Base-by-base conservation (phyloP, 352 stramenopile genomes). In the Phytopythium helicoides region DNA sequence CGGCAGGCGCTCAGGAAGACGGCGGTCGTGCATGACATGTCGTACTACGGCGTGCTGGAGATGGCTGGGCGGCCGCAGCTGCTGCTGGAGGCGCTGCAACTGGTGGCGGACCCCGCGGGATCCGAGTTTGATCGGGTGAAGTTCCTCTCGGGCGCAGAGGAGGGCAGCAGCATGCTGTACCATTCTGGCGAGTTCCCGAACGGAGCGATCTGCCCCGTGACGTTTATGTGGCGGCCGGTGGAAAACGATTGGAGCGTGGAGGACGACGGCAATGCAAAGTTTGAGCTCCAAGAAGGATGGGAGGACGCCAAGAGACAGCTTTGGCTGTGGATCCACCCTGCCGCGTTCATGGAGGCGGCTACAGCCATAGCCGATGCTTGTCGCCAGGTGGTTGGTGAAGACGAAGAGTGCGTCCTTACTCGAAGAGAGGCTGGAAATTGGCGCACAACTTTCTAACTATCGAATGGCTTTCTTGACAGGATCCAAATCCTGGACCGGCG, bases 281-380 rank as follows among this genome's bases (percentile, higher is more conserved):
- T 83, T 23, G 41, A 66, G 45, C 38, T 85, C 39, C 64, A 73
- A 11, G 39, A 71, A 1, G 60, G 72, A 6, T 86, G 66, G 64
- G 64, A 76, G 21, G 56, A 33, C 18, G 69, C 53, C n/a, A 87
- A 81, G 51, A 69, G 81, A 2, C 78, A 92, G 51, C 52, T 92
- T 16, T 92, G 82, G 82, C 59, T 92, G 1, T 92, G 82, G 82
- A 75, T 92, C 42, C 82, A 92, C 38, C 73, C 82, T 6, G 77
- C 80, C 9, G 77, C 78, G 28, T 91, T 81, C 56, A 83, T 89
- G 68, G 79, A 89, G 48, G 76, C 82, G 2, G 76, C 80, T 6
- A 76, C 52, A 10, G 82, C 76, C 9, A 86, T 92, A 41, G 63
- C 64, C 23, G 39, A 45, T 11, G 82, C 80, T 15, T 91, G 78